Base-by-base conservation (phyloP, 2,329 filamentous ascomycete species). In the Stachybotrys echinatus region DNA sequence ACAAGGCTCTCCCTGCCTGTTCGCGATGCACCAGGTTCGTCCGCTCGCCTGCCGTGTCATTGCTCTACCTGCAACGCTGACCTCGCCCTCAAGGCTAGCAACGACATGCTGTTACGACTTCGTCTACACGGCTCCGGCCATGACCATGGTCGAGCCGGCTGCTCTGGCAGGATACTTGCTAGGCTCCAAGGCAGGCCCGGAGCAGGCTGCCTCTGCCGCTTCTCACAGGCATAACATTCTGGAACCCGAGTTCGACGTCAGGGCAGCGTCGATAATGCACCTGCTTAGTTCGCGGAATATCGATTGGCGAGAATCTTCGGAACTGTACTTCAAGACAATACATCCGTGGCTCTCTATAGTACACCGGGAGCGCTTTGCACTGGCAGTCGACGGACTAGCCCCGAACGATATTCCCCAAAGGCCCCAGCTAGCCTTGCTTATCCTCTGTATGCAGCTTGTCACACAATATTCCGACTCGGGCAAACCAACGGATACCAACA, bases 361-460 rank as follows among this genome's bases (percentile, higher is more conserved):
- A 19, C 70, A 74, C 48, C 70, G 65, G 7, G 63, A 61, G 20
- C 60, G 70, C 48, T 71, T 74, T 53, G 59, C 64, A 50, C 59
- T 61, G 21, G 64, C 66, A 45, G 53, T 67, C 3, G 60, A 61
- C 21, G 64, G 66, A 45, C 53, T 66, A 3, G 61, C 52, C 52
- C 14, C 52, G 48, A 23, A 53, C 44, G 48, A 56, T 37, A 50
- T 51, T 5, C 58, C 56, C 31, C 54, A 52, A 21, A 55, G 63
- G 27, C 56, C 60, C 12, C 64, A 65, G 17, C 47, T 69, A 18
- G 72, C 70, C 20, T 61, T 74, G 22, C 61, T 74, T 42, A 57
- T 74, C 22, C 65, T 72, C 21, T 68, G 70, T 48, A 74, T 74
- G 67, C 68, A 73, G 49, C 65, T 74, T 18, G 66, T 62, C 19